These are phyloP conservation scores for Zygnema cylindricum DNA, from an alignment of 139 green algal genomes.

Conservation along the genomic window DNA sequence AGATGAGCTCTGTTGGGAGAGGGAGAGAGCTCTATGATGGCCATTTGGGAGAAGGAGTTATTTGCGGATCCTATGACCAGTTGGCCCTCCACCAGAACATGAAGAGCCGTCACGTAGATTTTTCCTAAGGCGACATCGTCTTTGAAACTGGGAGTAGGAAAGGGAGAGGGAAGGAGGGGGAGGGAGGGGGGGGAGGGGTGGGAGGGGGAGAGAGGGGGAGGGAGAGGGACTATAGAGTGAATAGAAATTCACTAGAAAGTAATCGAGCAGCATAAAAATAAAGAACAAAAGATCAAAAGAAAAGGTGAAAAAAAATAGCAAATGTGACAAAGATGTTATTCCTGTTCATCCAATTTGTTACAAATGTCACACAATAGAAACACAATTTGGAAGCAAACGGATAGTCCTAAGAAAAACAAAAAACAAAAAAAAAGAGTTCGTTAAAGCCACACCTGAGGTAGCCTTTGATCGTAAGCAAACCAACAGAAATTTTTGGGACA, in stretches of 20 bases:
- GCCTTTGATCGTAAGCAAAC: constrained; percentile 1
- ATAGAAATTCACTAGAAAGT: neutral
- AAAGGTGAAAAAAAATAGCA: too few species aligned
- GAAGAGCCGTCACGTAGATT: too few species aligned
- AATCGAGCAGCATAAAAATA: neutral
- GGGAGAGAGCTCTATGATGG: too few species aligned
- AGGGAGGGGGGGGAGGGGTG: constrained; percentile 27
- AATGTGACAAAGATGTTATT: too few species aligned
- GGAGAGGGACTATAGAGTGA: neutral
- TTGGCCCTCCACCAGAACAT: too few species aligned
- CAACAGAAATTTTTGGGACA: neutral
- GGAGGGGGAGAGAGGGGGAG: constrained; percentile 11
- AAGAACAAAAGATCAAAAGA: neutral
- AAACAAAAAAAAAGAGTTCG: neutral
- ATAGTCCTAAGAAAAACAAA: too few species aligned
- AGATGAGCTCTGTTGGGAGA: too few species aligned
- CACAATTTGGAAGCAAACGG: too few species aligned
- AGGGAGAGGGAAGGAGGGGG: constrained; percentile 32
- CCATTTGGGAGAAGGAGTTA: too few species aligned
- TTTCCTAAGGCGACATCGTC: too few species aligned
- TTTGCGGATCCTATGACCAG: too few species aligned
- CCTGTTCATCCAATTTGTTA: neutral
- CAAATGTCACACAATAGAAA: too few species aligned
- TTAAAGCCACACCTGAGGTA: neutral
- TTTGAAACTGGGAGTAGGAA: constrained; percentile 18